A percentile compares a stretch with the other conserved stretches of the same genome.
Conservation (phyloP, 306 rosid species). For the barrel medic (Medicago truncatula) region DNA sequence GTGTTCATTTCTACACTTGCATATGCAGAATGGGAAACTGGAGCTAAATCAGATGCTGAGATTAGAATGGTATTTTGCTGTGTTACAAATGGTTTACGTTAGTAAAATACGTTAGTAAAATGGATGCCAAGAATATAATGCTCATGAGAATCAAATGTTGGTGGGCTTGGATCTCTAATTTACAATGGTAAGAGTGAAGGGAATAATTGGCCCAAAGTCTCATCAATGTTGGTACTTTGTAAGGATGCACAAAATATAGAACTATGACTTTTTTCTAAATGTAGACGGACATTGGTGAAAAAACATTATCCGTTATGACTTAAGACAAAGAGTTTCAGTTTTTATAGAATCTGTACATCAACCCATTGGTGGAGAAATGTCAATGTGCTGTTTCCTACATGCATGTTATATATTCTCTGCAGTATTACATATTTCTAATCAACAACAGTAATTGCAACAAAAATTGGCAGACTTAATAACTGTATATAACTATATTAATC, state of each 20-base stretch:
- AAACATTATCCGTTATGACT: not conserved
- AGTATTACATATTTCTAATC: not conserved
- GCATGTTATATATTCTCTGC: slow-evolving; percentile 16
- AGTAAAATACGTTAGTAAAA: not conserved
- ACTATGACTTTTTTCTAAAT: not conserved
- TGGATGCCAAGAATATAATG: not conserved
- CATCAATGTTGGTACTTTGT: not conserved
- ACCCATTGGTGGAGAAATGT: slow-evolving; percentile 12
- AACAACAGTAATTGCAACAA: slow-evolving; percentile 25
- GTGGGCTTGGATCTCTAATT: not conserved
- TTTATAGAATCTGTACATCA: not conserved
- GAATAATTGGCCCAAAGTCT: not conserved
- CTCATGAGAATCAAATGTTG: not conserved
- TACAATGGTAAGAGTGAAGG: not conserved
- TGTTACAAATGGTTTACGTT: not conserved
- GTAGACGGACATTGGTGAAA: slow-evolving; percentile 8
- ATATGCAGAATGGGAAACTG: not conserved
- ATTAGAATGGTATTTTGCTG: not conserved
- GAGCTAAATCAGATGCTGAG: not conserved
- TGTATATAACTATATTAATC: slow-evolving; percentile 5
- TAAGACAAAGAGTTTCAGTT: not conserved
- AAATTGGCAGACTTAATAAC: slow-evolving; percentile 28
- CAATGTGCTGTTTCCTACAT: slow-evolving; percentile 6
- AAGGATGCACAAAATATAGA: not conserved
- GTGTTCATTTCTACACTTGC: not conserved